Base-by-base conservation (phyloP, 1,284 basidiomycete species). In the Tetrapyrgos nigripes region DNA sequence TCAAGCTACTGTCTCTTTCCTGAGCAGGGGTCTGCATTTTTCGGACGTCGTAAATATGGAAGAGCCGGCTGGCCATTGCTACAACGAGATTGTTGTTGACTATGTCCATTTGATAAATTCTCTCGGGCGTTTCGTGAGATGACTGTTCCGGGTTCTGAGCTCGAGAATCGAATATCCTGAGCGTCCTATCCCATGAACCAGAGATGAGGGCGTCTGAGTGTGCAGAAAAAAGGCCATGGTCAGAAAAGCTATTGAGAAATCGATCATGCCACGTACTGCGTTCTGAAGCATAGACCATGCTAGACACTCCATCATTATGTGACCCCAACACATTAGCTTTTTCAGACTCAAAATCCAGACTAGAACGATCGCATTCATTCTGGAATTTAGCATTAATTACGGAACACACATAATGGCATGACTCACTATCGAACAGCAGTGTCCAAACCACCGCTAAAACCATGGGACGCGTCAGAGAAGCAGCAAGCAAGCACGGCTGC, bases 1-100 rank as follows among this genome's bases (percentile, higher is more conserved):
- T 98, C 62, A 99, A 76, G 64, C 92, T 94, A 71, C 93, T 96
- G 76, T 98, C 97, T 60, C 97, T 78, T 68, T 86, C 84, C 68
- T 96, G 92, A 53, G 84, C 80, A 0, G 91, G 87, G 54, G 81
- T 74, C 58, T 83, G 79, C 83, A 97, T 89, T 64, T 88, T 88
- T 31, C 89, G 80, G 10, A 94, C 79, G 63, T 95, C 92, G 68
- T 92, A 97, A 11, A 97, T 94, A 69, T 91, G 85, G 65, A 97
- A 94, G 13, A 94, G 77, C 4, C 96, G 84, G 62, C 92, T 93
- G 1, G 94, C 94, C 89, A 96, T 93, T 1, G 92, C 92, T 21
- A 97, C 89, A 24, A 97, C 93, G 49, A 97, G 84, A 23, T 83
- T 89, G 66, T 89, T 78, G 57, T 85, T 83, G 17, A 88, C 86